A percentile compares a stretch with the other conserved stretches of the same genome.
phyloP scores from a whole-genome alignment of 805 yeast genomes.

The Candida suzukii region DNA sequence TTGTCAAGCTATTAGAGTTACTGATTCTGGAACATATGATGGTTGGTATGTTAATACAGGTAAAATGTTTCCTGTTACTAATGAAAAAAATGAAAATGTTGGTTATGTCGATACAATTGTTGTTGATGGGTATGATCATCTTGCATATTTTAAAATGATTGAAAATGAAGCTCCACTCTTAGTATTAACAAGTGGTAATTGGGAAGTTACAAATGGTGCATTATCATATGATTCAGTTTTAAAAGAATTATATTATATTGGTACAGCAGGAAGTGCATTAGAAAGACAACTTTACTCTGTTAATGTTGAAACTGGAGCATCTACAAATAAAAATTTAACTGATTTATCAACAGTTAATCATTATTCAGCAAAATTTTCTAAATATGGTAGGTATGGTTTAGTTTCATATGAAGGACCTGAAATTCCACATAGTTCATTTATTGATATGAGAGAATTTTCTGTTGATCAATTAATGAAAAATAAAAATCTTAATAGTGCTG shows the following conservation, averaged over 20 bases:
- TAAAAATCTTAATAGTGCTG: conserved; percentile 10
- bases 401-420: conserved; percentile 42
- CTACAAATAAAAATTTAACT: conserved; percentile 18
- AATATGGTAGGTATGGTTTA: conserved; percentile 47
- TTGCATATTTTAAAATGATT: conserved; percentile 51
- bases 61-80: conserved; percentile 33
- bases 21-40: conserved; percentile 35
- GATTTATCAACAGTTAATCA: conserved; percentile 32
- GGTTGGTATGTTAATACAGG: conserved; percentile 48
- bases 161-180: conserved; percentile 31
- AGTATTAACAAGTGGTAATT: conserved; percentile 36
- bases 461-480: conserved; percentile 6
- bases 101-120: conserved; percentile 65
- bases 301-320: conserved; percentile 24
- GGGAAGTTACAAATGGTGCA: conserved; percentile 46
- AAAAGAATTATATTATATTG: conserved; percentile 45
- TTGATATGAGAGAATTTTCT: conserved; percentile 17
- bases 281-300: conserved; percentile 56
- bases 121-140: conserved; percentile 50
- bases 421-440: conserved; percentile 38
- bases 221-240: conserved; percentile 40
- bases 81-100: conserved; percentile 15
- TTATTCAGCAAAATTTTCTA: conserved; percentile 46
- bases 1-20: conserved; percentile 33
- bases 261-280: conserved; percentile 48